These are phyloP conservation scores for Scenedesmus sp. DNA, from an alignment of 163 green algal genomes.

Conservation along the genomic window DNA sequence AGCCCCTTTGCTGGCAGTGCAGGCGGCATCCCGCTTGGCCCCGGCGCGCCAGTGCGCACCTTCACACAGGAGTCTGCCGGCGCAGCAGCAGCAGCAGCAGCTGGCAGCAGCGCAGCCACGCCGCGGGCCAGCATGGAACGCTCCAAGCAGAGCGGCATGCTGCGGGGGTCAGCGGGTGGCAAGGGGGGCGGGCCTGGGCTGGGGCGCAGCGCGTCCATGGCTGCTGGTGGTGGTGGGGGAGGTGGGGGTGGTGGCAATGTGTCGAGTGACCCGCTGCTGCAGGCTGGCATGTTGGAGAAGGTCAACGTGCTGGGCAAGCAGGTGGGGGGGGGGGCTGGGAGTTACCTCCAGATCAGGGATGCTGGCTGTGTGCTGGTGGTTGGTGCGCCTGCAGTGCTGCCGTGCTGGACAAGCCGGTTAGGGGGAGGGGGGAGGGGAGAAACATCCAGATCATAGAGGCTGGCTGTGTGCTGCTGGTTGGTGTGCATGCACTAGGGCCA, in stretches of 20 bases:
- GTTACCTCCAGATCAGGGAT: too few relatives aligned
- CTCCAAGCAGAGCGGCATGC: background rate
- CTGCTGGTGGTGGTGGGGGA: background rate
- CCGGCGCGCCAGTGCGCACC: background rate
- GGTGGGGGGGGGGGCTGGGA: background rate
- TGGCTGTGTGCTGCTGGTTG: background rate
- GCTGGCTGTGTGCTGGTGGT: background rate
- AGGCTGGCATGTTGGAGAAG: constrained; percentile 37
- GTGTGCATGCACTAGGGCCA: background rate
- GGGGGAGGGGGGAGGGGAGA: background rate
- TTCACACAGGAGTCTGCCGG: background rate
- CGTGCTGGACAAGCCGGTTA: background rate
- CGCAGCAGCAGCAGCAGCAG: background rate
- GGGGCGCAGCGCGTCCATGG: background rate
- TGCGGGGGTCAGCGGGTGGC: background rate
- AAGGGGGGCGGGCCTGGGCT: background rate
- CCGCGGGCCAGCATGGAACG: background rate
- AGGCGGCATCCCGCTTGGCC: background rate
- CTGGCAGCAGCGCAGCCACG: background rate
- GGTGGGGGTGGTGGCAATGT: background rate
- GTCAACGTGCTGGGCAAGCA: constrained; percentile 40
- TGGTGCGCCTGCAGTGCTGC: too few relatives aligned
- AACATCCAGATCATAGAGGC: background rate
- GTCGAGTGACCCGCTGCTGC: constrained; percentile 31
- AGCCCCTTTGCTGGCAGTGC: constrained; percentile 3